Base-by-base conservation (phyloP, 2,329 filamentous ascomycete genomes). In the Alternaria angustiovoidea region DNA sequence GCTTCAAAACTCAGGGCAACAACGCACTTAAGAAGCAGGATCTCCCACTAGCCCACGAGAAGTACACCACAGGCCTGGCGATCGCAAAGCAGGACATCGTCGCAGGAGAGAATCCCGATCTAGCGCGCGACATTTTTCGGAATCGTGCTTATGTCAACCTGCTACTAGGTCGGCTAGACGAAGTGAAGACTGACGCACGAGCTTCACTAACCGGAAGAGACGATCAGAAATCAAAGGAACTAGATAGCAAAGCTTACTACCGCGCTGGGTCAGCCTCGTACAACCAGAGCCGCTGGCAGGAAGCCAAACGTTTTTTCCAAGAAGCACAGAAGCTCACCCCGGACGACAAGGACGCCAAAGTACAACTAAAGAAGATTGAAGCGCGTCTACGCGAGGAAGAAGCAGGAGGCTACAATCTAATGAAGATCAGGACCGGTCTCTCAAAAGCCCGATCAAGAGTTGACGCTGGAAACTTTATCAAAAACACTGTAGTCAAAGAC, bases 381-480 rank as follows among this genome's bases (percentile, higher is more conserved):
- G 47, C 65, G 39, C 63, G 75, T 36, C 26, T 70, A 3, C 41
- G 65, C 34, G 83, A 86, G 63, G 68, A 81, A 46, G 51, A 76
- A 14, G 75, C 57, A 0, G 83, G 83, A 1, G 59, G 59, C 0
- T 85, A 84, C 53, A 42, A 73, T 38, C 60, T 66, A 0, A 62
- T 63, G 11, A 72, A 71, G 67, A 4, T 85, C 80, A 65, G 63
- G 16, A 7, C 57, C 44, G 52, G 51, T 42, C 1, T 80, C 80
- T 78, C 77, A 79, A 63, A 70, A 42, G 74, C 83, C 30, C 79
- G 81, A 3, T 81, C 83, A 0, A 56, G 79, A 5, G 66, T 86
- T 2, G 84, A 87, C 62, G 81, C 78, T 56, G 83, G 82, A 0
- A 85, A 80, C 2, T 87, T 79, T 61, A 75, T 75, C 7, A 74